Evolutionary conservation across 2,329 filamentous ascomycete genomes (phyloP).

Genomic region (Aspergillus ochraceus): DNA sequence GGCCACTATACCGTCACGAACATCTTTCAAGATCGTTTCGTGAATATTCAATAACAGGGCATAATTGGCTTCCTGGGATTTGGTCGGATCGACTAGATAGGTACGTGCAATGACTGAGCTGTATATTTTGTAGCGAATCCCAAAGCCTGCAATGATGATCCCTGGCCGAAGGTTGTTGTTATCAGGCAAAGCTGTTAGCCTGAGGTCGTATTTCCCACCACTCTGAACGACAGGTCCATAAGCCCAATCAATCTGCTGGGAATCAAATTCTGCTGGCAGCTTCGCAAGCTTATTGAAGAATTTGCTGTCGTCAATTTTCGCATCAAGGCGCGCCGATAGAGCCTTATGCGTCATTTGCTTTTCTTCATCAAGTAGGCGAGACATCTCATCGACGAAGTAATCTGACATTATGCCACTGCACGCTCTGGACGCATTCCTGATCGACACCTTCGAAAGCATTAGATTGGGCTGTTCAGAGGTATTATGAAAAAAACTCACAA

Average conservation of each 20-base stretch:
- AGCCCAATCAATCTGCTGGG: conserved; percentile 89
- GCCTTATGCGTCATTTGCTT: conserved; percentile 93
- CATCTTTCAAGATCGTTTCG: conserved; percentile 84
- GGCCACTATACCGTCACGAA: conserved; percentile 79
- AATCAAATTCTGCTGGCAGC: conserved; percentile 82
- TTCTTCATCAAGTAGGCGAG: conserved; percentile 88
- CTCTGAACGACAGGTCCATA: conserved; percentile 90
- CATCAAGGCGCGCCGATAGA: conserved; percentile 82
- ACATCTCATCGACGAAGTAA: conserved; percentile 98
- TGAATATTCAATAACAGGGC: conserved; percentile 83
- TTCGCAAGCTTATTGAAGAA: conserved; percentile 87
- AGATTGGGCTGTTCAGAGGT: not conserved
- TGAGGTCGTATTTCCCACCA: conserved; percentile 91
- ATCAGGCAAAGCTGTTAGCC: conserved; percentile 75
- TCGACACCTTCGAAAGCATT: conserved; percentile 64
- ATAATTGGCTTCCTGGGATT: conserved; percentile 91
- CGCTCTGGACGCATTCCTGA: conserved; percentile 90
- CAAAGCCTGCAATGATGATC: conserved; percentile 89
- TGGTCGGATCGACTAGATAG: conserved; percentile 95
- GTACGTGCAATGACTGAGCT: conserved; percentile 89
- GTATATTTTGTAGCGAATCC: conserved; percentile 93
- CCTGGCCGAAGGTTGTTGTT: conserved; percentile 84
- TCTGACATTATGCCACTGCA: conserved; percentile 93
- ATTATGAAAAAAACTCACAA: conserved; percentile 51
- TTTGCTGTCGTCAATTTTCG: conserved; percentile 88